A percentile compares a stretch with the other conserved stretches of the same genome.
Conservation (phyloP, 768 basidiomycete genomes). For the Lentinula edodes region DNA sequence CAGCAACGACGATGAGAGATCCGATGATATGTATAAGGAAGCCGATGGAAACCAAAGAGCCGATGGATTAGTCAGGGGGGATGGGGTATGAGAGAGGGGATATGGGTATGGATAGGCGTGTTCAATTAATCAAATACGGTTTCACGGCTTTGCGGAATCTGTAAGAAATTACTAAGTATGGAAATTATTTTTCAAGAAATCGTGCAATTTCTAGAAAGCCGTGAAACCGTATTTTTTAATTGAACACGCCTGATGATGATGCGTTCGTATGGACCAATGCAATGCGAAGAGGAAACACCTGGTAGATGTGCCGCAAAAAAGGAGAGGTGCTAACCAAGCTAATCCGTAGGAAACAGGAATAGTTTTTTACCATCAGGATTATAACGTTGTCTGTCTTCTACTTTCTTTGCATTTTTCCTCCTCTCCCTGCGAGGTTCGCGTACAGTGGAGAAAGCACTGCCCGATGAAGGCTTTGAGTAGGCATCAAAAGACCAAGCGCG, state of each 20-base stretch:
- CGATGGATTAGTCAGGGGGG: not conserved
- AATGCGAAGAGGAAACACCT: not conserved
- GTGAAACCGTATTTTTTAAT: no score
- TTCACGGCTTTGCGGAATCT: no score
- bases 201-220: no score
- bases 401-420: constrained; percentile 30
- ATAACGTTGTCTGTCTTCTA: not conserved
- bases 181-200: no score
- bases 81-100: not conserved
- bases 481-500: constrained; percentile 5
- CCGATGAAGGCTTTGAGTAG: not conserved
- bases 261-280: not conserved
- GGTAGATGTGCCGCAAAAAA: not conserved
- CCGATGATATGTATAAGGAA: not conserved
- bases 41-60: not conserved
- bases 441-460: not conserved
- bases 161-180: no score
- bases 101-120: not conserved
- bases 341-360: constrained; percentile 52
- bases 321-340: not conserved
- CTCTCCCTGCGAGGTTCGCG: constrained; percentile 33
- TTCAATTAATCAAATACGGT: no score
- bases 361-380: constrained; percentile 42
- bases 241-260: no score
- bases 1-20: not conserved